Conservation (phyloP, 768 basidiomycete species). For the Boletus sensibilis region DNA sequence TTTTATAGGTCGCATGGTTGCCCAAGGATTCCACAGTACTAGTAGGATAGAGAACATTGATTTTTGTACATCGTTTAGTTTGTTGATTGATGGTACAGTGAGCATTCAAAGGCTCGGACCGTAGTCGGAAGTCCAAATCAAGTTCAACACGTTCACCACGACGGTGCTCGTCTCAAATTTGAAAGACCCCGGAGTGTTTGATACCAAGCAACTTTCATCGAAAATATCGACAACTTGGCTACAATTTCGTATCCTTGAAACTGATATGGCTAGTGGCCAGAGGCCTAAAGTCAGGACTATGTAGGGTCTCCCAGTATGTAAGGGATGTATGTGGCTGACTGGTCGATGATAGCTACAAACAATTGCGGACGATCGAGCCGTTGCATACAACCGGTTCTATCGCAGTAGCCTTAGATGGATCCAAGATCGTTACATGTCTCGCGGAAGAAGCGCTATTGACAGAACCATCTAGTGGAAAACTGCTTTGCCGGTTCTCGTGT, state of each 20-base stretch:
- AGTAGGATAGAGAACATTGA: conserved; percentile 11
- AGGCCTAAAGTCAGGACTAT: conserved; percentile 49
- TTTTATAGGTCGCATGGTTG: neutral
- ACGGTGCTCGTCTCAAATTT: neutral
- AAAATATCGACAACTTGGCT: conserved; percentile 2
- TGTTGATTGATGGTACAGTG: neutral
- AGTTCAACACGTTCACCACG: neutral
- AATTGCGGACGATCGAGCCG: conserved; percentile 67
- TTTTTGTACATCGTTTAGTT: neutral
- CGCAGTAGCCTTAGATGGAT: conserved; percentile 74
- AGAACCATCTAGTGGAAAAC: conserved; percentile 67
- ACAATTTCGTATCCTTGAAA: neutral
- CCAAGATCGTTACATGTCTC: conserved; percentile 80
- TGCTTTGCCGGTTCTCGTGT: conserved; percentile 79
- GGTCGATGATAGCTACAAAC: conserved; percentile 60
- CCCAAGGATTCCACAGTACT: neutral
- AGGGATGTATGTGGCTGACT: conserved; percentile 9
- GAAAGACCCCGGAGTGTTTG: neutral
- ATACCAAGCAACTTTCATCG: conserved; percentile 8
- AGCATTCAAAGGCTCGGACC: neutral
- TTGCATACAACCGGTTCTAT: conserved; percentile 89
- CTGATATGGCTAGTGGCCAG: conserved; percentile 24
- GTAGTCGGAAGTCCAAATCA: neutral
- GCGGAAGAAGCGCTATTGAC: conserved; percentile 84
- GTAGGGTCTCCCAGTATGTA: conserved; percentile 7